phyloP scores from a whole-genome alignment of 169 alveolate genomes.

The Babesia bigemina region DNA sequence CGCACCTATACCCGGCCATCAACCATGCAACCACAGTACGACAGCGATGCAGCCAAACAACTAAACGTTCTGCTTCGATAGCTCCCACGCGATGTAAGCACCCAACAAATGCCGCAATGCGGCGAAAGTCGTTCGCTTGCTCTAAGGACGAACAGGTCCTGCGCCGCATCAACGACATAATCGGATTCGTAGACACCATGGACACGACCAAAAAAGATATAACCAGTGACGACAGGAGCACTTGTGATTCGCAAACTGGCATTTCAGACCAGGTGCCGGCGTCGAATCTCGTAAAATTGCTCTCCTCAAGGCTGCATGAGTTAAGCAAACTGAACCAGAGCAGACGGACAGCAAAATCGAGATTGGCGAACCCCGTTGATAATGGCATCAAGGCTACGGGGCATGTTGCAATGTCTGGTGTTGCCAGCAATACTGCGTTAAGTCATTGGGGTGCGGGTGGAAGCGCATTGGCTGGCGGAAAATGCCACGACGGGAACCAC shows the following conservation, averaged over 20 bases:
- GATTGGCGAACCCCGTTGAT: no score
- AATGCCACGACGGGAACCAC: no score
- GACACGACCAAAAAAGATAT: neutral
- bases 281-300: conserved; percentile 6
- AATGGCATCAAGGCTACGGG: no score
- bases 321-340: neutral
- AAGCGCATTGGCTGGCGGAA: no score
- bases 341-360: neutral
- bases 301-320: conserved; percentile 14
- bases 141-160: neutral
- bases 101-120: neutral
- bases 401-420: no score
- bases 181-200: conserved; percentile 1
- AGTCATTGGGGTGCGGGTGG: no score
- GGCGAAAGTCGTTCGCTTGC: neutral
- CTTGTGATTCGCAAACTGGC: conserved; percentile 1
- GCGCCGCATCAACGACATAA: conserved; percentile 26
- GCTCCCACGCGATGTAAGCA: neutral
- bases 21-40: conserved; percentile 2
- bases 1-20: conserved; percentile 36
- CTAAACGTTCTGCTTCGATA: conserved; percentile 1
- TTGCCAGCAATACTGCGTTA: no score
- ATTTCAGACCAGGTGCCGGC: neutral
- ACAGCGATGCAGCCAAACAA: neutral
- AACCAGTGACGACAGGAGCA: conserved; percentile 11